A percentile compares a stretch with the other conserved stretches of the same genome.
phyloP scores from a whole-genome alignment of 768 basidiomycete species.

The Pisolithus sp. region DNA sequence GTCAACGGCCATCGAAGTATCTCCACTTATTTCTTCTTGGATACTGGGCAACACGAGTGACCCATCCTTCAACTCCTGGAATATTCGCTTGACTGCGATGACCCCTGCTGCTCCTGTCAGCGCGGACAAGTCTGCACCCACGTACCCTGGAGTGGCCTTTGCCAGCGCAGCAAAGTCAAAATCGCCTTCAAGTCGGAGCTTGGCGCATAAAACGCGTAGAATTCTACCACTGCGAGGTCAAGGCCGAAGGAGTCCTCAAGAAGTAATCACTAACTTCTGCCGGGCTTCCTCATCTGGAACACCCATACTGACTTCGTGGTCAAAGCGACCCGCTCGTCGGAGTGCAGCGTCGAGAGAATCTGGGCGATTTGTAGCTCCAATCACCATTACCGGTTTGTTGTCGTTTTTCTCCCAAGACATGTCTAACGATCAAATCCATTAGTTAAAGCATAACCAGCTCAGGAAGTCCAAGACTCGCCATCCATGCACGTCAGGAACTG shows the following conservation, averaged over 20 bases:
- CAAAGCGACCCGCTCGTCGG: slow-evolving; percentile 89
- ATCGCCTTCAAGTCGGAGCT: slow-evolving; percentile 78
- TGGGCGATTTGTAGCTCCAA: slow-evolving; percentile 94
- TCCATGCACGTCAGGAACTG: slow-evolving; percentile 99
- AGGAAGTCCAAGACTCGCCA: slow-evolving; percentile 45
- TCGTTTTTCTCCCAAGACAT: slow-evolving; percentile 94
- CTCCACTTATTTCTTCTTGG: slow-evolving; percentile 13
- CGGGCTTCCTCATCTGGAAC: slow-evolving; percentile 91
- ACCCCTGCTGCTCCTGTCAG: slow-evolving; percentile 92
- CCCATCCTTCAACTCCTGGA: slow-evolving; percentile 69
- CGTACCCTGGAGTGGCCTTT: slow-evolving; percentile 94
- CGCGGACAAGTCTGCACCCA: slow-evolving; percentile 90
- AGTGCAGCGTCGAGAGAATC: slow-evolving; percentile 93
- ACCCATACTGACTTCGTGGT: slow-evolving; percentile 96
- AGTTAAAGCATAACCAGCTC: neutral
- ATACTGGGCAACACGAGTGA: slow-evolving; percentile 49
- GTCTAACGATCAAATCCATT: slow-evolving; percentile 44
- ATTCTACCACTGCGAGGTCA: slow-evolving; percentile 51
- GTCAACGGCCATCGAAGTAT: slow-evolving; percentile 36
- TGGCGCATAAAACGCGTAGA: slow-evolving; percentile 75
- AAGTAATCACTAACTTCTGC: slow-evolving; percentile 58
- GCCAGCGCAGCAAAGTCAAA: slow-evolving; percentile 84
- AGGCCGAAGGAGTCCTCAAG: neutral
- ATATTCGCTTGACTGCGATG: slow-evolving; percentile 94
- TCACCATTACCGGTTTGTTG: slow-evolving; percentile 88